phyloP scores from a whole-genome alignment of 73 alveolate species.

The Effrenium voratum region DNA sequence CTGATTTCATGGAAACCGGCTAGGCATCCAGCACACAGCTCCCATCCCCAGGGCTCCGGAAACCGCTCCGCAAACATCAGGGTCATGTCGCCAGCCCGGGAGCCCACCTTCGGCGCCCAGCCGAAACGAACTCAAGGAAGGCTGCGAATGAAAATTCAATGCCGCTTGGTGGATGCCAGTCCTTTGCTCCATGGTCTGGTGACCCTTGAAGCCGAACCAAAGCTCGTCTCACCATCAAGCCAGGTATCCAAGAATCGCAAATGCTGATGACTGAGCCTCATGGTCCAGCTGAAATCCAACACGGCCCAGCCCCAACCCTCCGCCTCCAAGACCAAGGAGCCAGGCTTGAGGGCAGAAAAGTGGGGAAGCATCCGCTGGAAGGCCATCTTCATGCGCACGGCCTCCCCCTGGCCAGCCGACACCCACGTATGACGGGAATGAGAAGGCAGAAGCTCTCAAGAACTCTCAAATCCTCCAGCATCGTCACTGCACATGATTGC shows the following conservation, averaged over 20 bases:
- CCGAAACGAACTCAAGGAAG: not conserved
- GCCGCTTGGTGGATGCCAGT: not conserved
- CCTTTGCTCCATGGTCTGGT: too few relatives aligned
- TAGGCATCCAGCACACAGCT: too few relatives aligned
- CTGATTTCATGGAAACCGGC: too few relatives aligned
- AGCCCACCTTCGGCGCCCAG: slow-evolving; percentile 35
- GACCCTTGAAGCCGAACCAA: too few relatives aligned
- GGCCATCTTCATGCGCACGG: slow-evolving; percentile 43
- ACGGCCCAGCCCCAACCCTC: not conserved
- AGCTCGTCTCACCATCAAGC: too few relatives aligned
- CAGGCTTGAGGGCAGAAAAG: slow-evolving; percentile 64
- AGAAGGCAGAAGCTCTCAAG: too few relatives aligned
- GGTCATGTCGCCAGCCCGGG: slow-evolving; percentile 71
- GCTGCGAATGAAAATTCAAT: not conserved
- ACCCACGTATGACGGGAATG: too few relatives aligned
- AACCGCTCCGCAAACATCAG: slow-evolving; percentile 90
- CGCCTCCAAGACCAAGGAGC: slow-evolving; percentile 84
- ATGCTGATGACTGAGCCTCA: not conserved
- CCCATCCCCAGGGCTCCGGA: slow-evolving; percentile 50
- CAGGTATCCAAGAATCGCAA: too few relatives aligned
- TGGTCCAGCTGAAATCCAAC: not conserved
- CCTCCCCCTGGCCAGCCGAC: slow-evolving; percentile 56
- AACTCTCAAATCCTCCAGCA: too few relatives aligned
- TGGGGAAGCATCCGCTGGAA: slow-evolving; percentile 61
- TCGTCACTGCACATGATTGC: too few relatives aligned